Conservation (phyloP, 805 yeast genomes). For the Saccharomycodes ludwigii region DNA sequence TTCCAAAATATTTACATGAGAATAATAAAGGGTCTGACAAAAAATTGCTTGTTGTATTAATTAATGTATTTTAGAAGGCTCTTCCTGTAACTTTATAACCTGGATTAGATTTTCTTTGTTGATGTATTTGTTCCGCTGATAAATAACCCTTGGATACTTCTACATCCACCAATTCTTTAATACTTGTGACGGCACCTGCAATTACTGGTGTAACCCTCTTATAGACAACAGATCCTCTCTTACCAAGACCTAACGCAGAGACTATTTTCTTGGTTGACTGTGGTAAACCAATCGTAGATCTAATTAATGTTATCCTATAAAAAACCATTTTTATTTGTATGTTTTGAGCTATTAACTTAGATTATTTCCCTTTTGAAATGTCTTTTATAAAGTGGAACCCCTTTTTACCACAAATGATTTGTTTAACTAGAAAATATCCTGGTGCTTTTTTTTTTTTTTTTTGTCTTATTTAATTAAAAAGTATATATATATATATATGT, state of each 20-base stretch:
- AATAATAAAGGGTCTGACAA: no score
- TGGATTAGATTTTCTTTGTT: slow-evolving; percentile 46
- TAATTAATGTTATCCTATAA: slow-evolving; percentile 60
- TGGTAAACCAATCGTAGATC: slow-evolving; percentile 83
- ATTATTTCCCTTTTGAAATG: no score
- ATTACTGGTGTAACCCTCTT: slow-evolving; percentile 62
- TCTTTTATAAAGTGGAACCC: no score
- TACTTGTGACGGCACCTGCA: slow-evolving; percentile 74
- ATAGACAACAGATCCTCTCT: slow-evolving; percentile 62
- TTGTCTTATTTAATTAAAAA: no score
- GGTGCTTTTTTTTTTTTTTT: no score
- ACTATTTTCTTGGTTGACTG: slow-evolving; percentile 51
- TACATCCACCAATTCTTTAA: slow-evolving; percentile 79
- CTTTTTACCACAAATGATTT: no score
- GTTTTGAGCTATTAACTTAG: no score
- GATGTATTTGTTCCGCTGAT: slow-evolving; percentile 39
- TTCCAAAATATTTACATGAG: no score
- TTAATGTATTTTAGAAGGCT: no score
- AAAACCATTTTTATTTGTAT: slow-evolving; percentile 22
- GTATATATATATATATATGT: no score
- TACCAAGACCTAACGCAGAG: slow-evolving; percentile 59
- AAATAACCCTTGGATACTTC: slow-evolving; percentile 50
- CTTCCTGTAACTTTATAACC: slow-evolving; percentile 44
- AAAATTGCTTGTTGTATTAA: no score
- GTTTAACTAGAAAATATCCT: no score